Conservation (phyloP, 2,329 filamentous ascomycete genomes). For the Knufia fluminis region DNA sequence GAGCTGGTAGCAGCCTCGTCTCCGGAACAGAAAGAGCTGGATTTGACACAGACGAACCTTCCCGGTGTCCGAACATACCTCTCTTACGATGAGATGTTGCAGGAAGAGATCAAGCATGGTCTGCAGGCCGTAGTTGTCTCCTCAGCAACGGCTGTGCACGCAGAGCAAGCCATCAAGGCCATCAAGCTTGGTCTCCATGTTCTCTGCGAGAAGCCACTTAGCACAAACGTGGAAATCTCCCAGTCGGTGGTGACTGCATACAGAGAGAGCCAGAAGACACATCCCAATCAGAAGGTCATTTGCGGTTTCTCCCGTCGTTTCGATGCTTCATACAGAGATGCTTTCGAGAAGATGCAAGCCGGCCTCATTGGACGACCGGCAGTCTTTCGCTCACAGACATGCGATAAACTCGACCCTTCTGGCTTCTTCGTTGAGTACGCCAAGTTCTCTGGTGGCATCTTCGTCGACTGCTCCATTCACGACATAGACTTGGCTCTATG, state of each 20-base stretch:
- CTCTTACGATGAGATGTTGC: constrained; percentile 49
- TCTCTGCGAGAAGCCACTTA: constrained; percentile 46
- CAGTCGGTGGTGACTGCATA: constrained; percentile 49
- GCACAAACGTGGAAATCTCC: constrained; percentile 50
- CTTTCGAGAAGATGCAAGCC: constrained; percentile 41
- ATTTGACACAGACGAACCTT: constrained; percentile 44
- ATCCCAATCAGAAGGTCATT: constrained; percentile 56
- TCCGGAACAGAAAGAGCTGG: constrained; percentile 36
- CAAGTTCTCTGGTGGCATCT: constrained; percentile 57
- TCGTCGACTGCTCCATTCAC: constrained; percentile 63
- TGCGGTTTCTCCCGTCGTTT: constrained; percentile 59
- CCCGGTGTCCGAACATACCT: constrained; percentile 45
- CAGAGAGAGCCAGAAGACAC: constrained; percentile 33
- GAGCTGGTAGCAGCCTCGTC: constrained; percentile 42
- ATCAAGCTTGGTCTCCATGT: constrained; percentile 48
- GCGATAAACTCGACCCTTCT: constrained; percentile 55
- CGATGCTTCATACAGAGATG: constrained; percentile 56
- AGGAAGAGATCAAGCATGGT: constrained; percentile 36
- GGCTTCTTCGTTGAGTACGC: constrained; percentile 63
- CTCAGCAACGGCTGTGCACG: constrained; percentile 47
- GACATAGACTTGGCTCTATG: constrained; percentile 59
- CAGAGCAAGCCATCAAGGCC: constrained; percentile 49
- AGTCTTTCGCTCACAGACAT: constrained; percentile 57
- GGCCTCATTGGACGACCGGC: constrained; percentile 52
- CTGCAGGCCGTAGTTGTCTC: constrained; percentile 48